A percentile compares a stretch with the other conserved stretches of the same genome.
phyloP scores from a whole-genome alignment of 352 stramenopile genomes.

The Phytophthora tubulina region DNA sequence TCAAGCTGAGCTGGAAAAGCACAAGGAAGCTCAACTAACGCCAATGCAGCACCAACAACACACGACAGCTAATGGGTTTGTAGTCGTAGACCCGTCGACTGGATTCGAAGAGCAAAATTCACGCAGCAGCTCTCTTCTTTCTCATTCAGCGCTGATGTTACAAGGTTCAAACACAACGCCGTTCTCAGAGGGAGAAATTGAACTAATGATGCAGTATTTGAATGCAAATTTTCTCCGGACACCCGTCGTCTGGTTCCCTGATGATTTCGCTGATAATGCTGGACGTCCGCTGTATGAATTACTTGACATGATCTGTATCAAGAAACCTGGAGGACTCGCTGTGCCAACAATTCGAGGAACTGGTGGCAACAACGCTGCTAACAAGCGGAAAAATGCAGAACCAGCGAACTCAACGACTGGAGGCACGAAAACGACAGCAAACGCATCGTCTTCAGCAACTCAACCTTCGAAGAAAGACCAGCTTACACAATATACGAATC shows the following conservation, averaged over 20 bases:
- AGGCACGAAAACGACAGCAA: constrained; percentile 7
- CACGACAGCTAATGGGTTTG: constrained; percentile 42
- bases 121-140: neutral
- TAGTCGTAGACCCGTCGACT: constrained; percentile 55
- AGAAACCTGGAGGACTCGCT: constrained; percentile 66
- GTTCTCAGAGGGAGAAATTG: constrained; percentile 58
- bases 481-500: constrained; percentile 56
- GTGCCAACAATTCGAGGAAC: constrained; percentile 31
- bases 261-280: constrained; percentile 77
- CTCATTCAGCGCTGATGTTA: neutral
- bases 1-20: constrained; percentile 52
- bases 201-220: constrained; percentile 87
- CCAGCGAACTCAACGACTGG: neutral
- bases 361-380: constrained; percentile 10
- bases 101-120: constrained; percentile 29
- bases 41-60: constrained; percentile 1
- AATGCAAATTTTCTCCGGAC: constrained; percentile 84
- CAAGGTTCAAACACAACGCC: neutral
- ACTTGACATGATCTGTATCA: constrained; percentile 91
- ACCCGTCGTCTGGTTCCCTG: constrained; percentile 74
- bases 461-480: constrained; percentile 69
- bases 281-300: constrained; percentile 90
- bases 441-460: neutral
- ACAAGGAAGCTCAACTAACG: constrained; percentile 18
- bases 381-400: constrained; percentile 32